phyloP scores from a whole-genome alignment of 106 monocot species.

The Dendrobium chrysotoxum region DNA sequence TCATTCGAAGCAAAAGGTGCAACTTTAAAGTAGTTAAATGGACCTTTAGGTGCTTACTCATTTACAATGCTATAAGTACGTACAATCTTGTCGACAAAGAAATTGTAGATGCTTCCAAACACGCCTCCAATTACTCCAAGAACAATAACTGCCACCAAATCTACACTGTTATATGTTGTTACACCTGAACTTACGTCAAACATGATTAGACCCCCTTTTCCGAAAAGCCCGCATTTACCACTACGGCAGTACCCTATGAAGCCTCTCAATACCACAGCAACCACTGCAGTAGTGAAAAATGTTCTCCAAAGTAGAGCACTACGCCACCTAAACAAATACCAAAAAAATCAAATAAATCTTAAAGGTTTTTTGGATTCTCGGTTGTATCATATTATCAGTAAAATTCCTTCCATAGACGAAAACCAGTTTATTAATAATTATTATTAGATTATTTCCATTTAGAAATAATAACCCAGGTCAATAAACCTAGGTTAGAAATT shows the following conservation, averaged over 20 bases:
- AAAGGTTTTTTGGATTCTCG: neutral
- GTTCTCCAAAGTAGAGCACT: conserved; percentile 93
- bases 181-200: conserved; percentile 72
- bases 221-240: conserved; percentile 91
- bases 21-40: neutral
- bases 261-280: conserved; percentile 77
- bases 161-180: conserved; percentile 44
- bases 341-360: neutral
- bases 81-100: conserved; percentile 64
- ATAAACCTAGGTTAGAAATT: too few relatives aligned
- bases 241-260: conserved; percentile 68
- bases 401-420: neutral
- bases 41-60: conserved; percentile 40
- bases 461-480: too few relatives aligned
- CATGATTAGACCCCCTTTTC: conserved; percentile 90
- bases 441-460: neutral
- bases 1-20: neutral
- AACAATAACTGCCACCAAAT: conserved; percentile 61
- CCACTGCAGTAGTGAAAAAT: conserved; percentile 93
- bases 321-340: conserved; percentile 68
- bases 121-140: conserved; percentile 80
- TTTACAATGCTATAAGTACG: conserved; percentile 83
- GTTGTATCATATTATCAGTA: neutral
- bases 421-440: neutral
- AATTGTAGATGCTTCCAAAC: conserved; percentile 83